Base-by-base conservation (phyloP, 805 yeast species). In the Isabelozyma gotoi region DNA sequence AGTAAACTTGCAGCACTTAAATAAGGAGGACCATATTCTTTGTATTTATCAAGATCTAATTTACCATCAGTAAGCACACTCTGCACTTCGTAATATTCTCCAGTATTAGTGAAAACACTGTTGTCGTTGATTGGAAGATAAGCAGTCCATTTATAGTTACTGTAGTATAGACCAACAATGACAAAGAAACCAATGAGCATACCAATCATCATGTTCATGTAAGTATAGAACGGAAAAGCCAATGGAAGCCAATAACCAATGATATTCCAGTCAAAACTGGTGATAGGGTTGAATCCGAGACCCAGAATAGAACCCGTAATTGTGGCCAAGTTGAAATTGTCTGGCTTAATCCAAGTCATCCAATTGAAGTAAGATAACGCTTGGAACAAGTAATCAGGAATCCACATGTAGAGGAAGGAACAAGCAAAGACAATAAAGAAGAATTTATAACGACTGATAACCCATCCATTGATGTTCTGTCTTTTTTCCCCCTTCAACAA, bases 291-390 rank as follows among this genome's bases (percentile, higher is more conserved):
- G 36, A 78, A 46, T 7, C 83, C 84, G 18, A 80, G 46, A 11
- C 83, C 83, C 19, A 44, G 37, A 8, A 50, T 44, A 11, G 67
- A 55, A 19, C 85, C 84, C 10, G 82, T 75, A n/a, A 80, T 57
- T 6, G 59, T 53, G 10, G 78, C 77, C 42, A 80, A 57, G 50
- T 72, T 70, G 46, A 72, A 63, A 54, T 77, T 78, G 33, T 69
- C 47, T 12, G 83, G 84, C 4, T 62, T 59, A 38, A 80, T 80
- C 84, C 84, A 81, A 3, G 78, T 70, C 51, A 77, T 69, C 86
- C 85, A 81, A 51, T 72, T 71, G 61, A 75, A 75, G 2, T 61
- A 52, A 6, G 74, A 70, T 8, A 76, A 53, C 2, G 75, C 76
- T 14, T 53, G 48, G 51, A 74, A 72, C 7, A 74, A 33, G 47